Base-by-base conservation (phyloP, 768 basidiomycete genomes). In the Lentinus tigrinus region DNA sequence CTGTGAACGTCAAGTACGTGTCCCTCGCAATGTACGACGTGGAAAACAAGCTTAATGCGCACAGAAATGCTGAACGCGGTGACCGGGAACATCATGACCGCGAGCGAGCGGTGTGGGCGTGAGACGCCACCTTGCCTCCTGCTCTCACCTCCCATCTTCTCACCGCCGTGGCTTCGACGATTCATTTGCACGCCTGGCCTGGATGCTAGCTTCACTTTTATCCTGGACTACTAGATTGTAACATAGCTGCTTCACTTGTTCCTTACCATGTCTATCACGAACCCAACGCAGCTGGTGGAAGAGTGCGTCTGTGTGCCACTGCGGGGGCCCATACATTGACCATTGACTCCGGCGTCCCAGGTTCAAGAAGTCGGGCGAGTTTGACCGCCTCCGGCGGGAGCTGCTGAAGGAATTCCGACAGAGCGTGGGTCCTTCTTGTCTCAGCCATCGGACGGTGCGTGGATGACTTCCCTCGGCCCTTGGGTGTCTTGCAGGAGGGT, bases 301-400 rank as follows among this genome's bases (percentile, higher is more conserved):
- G 87, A 85, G 88, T 87, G 78, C 66, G 46, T 37, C 27, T 27
- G 14, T 4, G 37, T 38, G n/a, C n/a, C 28, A 31, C 21, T 16
- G 36, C 16, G 10, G 51, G n/a, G 24, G 9, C 38, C 23, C 36
- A 16, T 13, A 28, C 23, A 17, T 39, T 23, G 17, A 5, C 17
- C 46, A 43, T 60, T 54, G 58, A 60, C 46, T 16, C 26, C 47
- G 42, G 38, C n/a, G 17, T 38, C 34, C 31, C 63, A 91, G 89
- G 64, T 91, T 89, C 75, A 90, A 91, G 72, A 86, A 85, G 65
- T 88, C 87, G 11, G 89, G 88, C 27, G 87, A 91, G 72, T 90
- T 89, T 63, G 88, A 91, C 63, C 82, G 85, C 23, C 68, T 90
- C 60, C 79, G 89, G 48, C 80, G 82, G 49, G 84, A 90, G 70